Base-by-base conservation (phyloP, 2,329 filamentous ascomycete genomes). In the Fusarium sambucinum region DNA sequence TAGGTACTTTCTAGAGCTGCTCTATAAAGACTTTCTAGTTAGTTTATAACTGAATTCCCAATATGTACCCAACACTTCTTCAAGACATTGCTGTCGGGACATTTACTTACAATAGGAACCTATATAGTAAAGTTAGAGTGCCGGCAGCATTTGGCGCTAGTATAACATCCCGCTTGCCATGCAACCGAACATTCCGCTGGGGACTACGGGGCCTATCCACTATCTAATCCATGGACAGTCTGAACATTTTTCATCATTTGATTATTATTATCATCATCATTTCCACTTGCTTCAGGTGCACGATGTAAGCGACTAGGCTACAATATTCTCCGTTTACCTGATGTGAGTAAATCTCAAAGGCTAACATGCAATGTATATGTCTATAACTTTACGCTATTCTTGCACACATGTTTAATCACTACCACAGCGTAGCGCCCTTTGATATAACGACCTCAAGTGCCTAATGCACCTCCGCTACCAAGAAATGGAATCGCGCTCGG, bases 121-220 rank as follows among this genome's bases (percentile, higher is more conserved):
- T n/a, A n/a, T n/a, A n/a, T n/a, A n/a, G n/a, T n/a, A n/a, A 32
- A 16, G 30, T 32, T 32, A 12, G 32, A 53, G 45, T 66, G 50
- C 56, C 46, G 63, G 40, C 45, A 52, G 27, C 50, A 33, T 41
- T 56, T 25, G 19, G 13, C 55, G 33, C 60, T 54, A 65, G 47
- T 42, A 50, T 38, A 56, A 38, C 55, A 33, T 54, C n/a, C n/a
- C n/a, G n/a, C n/a, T n/a, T n/a, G n/a, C n/a, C n/a, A n/a, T n/a
- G n/a, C n/a, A 41, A 41, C 53, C 64, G 59, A 48, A 42, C 35
- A 60, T 61, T 68, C 64, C 63, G 23, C 23, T 25, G 23, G 4
- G 23, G 23, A 4, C 23, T 7, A 25, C n/a, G n/a, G n/a, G n/a
- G n/a, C n/a, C n/a, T n/a, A n/a, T n/a, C n/a, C n/a, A n/a, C n/a